Evolutionary conservation across 169 alveolate species (phyloP).

Genomic region (Plasmodium adleri): DNA sequence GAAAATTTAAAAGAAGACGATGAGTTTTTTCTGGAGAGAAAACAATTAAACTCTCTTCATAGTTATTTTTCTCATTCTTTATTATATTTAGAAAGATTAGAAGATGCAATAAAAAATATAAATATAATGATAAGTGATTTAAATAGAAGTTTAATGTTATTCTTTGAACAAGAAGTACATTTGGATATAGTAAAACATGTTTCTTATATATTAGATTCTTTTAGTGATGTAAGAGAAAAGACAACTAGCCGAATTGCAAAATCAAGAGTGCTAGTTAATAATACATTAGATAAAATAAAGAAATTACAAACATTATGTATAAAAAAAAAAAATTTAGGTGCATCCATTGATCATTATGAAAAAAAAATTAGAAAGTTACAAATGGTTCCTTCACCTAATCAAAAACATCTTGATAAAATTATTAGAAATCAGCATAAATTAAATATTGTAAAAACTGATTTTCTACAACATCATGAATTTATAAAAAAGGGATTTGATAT

Average conservation of each 20-base stretch:
- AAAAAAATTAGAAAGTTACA: conserved; percentile 70
- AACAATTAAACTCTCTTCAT: conserved; percentile 50
- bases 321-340: conserved; percentile 55
- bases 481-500: conserved; percentile 63
- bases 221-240: conserved; percentile 72
- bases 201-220: conserved; percentile 55
- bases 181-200: conserved; percentile 63
- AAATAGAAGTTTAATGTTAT: conserved; percentile 67
- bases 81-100: conserved; percentile 71
- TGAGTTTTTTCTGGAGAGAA: conserved; percentile 52
- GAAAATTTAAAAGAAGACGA: conserved; percentile 58
- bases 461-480: conserved; percentile 36
- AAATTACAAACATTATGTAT: conserved; percentile 45
- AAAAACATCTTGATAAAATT: conserved; percentile 69
- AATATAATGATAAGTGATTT: conserved; percentile 76
- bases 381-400: conserved; percentile 23
- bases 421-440: conserved; percentile 69
- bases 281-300: conserved; percentile 57
- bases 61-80: conserved; percentile 64
- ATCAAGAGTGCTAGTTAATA: conserved; percentile 35
- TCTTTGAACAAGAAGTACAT: conserved; percentile 69
- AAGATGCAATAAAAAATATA: conserved; percentile 60
- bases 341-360: conserved; percentile 75
- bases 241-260: conserved; percentile 38
- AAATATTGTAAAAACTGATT: conserved; percentile 60